Evolutionary conservation across 2,329 filamentous ascomycete species (phyloP).

Genomic region (Geosmithia putterillii): DNA sequence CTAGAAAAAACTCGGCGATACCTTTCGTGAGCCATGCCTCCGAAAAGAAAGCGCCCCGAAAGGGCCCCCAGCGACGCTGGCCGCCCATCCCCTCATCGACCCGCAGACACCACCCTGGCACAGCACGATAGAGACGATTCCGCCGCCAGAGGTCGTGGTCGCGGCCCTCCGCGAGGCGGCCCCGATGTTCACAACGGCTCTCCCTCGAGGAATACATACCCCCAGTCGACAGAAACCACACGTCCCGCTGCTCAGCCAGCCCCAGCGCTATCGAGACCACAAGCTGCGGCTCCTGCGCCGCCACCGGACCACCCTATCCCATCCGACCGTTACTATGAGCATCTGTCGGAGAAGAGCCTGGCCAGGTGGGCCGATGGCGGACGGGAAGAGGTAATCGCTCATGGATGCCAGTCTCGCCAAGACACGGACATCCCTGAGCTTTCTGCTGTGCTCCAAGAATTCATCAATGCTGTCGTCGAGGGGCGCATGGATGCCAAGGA

Average conservation of each 20-base stretch:
- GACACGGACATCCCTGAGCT: slow-evolving; percentile 58
- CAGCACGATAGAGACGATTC: slow-evolving; percentile 46
- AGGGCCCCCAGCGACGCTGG: slow-evolving; percentile 33
- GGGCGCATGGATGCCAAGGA: slow-evolving; percentile 53
- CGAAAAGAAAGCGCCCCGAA: slow-evolving; percentile 47
- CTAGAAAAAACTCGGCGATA: slow-evolving; percentile 6
- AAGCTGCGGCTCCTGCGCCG: slow-evolving; percentile 6
- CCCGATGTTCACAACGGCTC: slow-evolving; percentile 1
- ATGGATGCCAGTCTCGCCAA: slow-evolving; percentile 50
- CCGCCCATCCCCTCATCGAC: slow-evolving; percentile 51
- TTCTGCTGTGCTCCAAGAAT: slow-evolving; percentile 70
- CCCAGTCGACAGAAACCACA: background rate
- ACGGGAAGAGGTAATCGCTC: slow-evolving; percentile 52
- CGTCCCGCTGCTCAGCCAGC: slow-evolving; percentile 8
- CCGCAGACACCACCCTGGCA: slow-evolving; percentile 39
- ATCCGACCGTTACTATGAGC: slow-evolving; percentile 57
- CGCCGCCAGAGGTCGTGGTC: slow-evolving; percentile 31
- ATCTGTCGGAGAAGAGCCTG: slow-evolving; percentile 59
- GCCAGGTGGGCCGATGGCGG: slow-evolving; percentile 56
- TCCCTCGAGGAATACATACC: too few relatives aligned
- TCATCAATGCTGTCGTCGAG: slow-evolving; percentile 64
- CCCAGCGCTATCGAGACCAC: slow-evolving; percentile 7
- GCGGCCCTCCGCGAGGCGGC: slow-evolving; percentile 19
- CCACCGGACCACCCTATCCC: slow-evolving; percentile 17
- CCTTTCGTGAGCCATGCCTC: slow-evolving; percentile 32